Percentiles rank a stretch among this genome's conserved stretches.
These are phyloP conservation scores for Quercus lobata DNA, from an alignment of 331 rosid genomes.

Conservation along the genomic window DNA sequence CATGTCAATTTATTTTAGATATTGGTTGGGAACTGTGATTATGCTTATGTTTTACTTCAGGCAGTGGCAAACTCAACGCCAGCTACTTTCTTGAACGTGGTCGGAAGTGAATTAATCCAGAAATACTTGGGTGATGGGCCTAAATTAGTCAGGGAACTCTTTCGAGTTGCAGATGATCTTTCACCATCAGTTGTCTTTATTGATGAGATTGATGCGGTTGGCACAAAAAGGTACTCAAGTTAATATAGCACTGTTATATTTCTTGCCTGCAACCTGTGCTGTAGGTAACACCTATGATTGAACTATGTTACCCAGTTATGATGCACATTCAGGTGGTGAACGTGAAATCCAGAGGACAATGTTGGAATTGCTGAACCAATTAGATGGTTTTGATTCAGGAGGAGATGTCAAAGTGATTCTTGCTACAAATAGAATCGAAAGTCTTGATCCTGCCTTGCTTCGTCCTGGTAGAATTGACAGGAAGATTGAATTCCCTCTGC, in stretches of 20 bases:
- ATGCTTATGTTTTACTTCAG: too few species aligned
- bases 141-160: constrained; percentile 59
- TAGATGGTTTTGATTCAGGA: constrained; percentile 62
- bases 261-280: background rate
- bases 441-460: constrained; percentile 62
- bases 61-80: too few species aligned
- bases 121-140: too few species aligned
- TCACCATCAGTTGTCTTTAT: constrained; percentile 58
- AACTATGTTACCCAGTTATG: constrained; percentile 31
- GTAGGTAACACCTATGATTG: background rate
- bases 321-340: constrained; percentile 63
- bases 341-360: constrained; percentile 61
- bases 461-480: constrained; percentile 60
- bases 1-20: too few species aligned
- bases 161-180: constrained; percentile 62
- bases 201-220: constrained; percentile 61
- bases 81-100: too few species aligned
- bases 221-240: constrained; percentile 52
- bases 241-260: background rate
- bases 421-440: constrained; percentile 57
- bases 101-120: too few species aligned
- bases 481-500: constrained; percentile 62
- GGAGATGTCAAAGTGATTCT: constrained; percentile 66
- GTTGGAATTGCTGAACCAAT: constrained; percentile 56
- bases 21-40: too few species aligned